Evolutionary conservation across 768 basidiomycete genomes (phyloP).

Genomic region (Hemileccinum impolitum): DNA sequence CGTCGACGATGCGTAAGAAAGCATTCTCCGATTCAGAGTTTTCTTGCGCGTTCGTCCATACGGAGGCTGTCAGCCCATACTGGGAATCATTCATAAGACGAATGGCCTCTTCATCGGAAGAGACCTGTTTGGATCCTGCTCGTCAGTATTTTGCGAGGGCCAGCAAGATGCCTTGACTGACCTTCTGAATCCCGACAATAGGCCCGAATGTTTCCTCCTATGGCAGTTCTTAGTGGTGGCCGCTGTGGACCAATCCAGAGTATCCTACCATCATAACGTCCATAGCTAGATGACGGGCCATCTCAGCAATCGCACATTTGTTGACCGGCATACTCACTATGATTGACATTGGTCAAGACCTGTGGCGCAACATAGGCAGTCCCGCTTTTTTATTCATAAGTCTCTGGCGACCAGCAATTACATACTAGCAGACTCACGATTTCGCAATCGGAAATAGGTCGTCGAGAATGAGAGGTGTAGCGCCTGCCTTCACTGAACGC

Average conservation of each 20-base stretch:
- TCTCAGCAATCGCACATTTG: constrained; percentile 3
- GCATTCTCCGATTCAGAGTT: constrained; percentile 60
- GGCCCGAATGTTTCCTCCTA: constrained; percentile 94
- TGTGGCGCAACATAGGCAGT: constrained; percentile 89
- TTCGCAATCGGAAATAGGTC: constrained; percentile 64
- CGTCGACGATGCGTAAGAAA: constrained; percentile 60
- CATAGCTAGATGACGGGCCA: constrained; percentile 55
- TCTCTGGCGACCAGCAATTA: background rate
- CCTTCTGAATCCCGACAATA: constrained; percentile 90
- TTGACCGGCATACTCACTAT: constrained; percentile 51
- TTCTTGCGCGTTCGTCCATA: constrained; percentile 80
- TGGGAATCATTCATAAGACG: constrained; percentile 93
- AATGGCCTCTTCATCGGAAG: constrained; percentile 85
- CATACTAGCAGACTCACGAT: constrained; percentile 43
- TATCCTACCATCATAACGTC: constrained; percentile 78
- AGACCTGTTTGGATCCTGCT: constrained; percentile 44
- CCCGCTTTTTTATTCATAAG: constrained; percentile 43
- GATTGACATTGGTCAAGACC: constrained; percentile 85
- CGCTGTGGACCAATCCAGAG: background rate
- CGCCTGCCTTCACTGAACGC: constrained; percentile 66
- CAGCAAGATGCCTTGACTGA: constrained; percentile 22
- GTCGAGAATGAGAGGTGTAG: constrained; percentile 69
- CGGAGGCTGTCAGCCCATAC: constrained; percentile 90
- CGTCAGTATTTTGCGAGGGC: background rate
- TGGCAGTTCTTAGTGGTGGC: background rate